phyloP scores from a whole-genome alignment of 345 rosid species.

The Capsella bursapastoris region DNA sequence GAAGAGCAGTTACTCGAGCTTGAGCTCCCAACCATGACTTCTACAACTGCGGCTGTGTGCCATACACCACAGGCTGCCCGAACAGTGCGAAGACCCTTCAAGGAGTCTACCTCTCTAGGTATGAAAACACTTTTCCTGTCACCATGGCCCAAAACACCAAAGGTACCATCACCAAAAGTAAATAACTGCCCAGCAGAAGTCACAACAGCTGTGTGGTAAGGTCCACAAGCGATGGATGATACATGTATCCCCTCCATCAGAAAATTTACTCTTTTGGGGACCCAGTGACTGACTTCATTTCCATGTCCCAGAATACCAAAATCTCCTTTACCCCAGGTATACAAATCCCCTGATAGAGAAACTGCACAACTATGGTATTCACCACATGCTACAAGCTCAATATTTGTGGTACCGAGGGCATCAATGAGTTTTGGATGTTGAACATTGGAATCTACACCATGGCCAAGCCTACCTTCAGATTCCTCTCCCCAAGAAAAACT shows the following conservation, averaged over 20 bases:
- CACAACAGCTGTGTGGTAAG: constrained; percentile 76
- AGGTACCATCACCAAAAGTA: constrained; percentile 87
- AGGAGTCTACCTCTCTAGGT: constrained; percentile 74
- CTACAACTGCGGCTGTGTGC: constrained; percentile 97
- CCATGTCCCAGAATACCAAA: constrained; percentile 67
- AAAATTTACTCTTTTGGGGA: constrained; percentile 61
- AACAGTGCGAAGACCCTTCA: constrained; percentile 65
- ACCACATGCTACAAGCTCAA: constrained; percentile 73
- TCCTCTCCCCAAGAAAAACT: constrained; percentile 67
- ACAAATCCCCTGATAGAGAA: constrained; percentile 66
- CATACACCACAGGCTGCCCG: constrained; percentile 75
- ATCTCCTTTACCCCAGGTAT: constrained; percentile 76
- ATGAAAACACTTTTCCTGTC: constrained; percentile 54
- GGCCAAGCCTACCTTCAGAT: constrained; percentile 73
- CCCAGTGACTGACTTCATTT: constrained; percentile 64
- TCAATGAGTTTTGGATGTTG: constrained; percentile 64
- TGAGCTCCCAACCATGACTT: constrained; percentile 96
- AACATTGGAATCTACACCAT: constrained; percentile 66
- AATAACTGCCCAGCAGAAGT: constrained; percentile 72
- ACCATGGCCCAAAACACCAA: constrained; percentile 82
- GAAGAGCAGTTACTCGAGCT: constrained; percentile 94
- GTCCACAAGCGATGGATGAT: constrained; percentile 73
- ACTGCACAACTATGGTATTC: constrained; percentile 77
- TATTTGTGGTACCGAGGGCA: constrained; percentile 51
- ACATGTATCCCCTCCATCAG: constrained; percentile 67